phyloP scores from a whole-genome alignment of 2,329 filamentous ascomycete genomes.

The Grosmannia clavigera region DNA sequence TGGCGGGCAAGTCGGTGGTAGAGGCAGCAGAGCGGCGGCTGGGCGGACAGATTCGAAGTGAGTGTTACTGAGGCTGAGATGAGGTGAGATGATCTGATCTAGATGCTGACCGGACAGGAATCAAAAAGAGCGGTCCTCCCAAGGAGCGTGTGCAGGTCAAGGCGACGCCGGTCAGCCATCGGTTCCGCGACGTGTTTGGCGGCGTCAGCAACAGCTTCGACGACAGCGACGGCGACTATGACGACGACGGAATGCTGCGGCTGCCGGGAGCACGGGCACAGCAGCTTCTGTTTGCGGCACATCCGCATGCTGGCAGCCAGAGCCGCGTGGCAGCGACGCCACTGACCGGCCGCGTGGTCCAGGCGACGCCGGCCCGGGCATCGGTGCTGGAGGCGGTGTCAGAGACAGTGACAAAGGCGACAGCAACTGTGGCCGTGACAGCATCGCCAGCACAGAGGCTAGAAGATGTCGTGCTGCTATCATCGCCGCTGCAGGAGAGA shows the following conservation, averaged over 20 bases:
- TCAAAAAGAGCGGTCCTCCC: conserved; percentile 5
- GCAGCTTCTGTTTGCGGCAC: background rate
- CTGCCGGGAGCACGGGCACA: background rate
- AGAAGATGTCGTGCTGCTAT: conserved; percentile 8
- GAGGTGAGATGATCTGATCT: too few relatives aligned
- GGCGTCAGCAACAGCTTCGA: background rate
- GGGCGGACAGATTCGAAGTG: conserved; percentile 17
- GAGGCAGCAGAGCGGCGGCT: conserved; percentile 54
- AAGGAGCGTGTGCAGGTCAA: conserved; percentile 36
- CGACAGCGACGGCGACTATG: background rate
- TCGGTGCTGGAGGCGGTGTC: background rate
- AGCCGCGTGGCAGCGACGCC: conserved; percentile 12
- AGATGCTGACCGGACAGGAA: conserved; percentile 28
- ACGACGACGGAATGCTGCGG: background rate
- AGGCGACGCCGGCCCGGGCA: conserved; percentile 13
- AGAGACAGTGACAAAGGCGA: background rate
- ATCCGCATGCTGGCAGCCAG: background rate
- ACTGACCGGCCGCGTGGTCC: conserved; percentile 8
- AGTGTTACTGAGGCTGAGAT: background rate
- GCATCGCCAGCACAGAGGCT: background rate
- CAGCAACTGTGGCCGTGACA: background rate
- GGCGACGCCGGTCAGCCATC: conserved; percentile 42
- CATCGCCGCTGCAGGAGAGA: conserved; percentile 10
- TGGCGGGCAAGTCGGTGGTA: conserved; percentile 53
- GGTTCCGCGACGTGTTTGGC: conserved; percentile 38